A percentile compares a stretch with the other conserved stretches of the same genome.
Conservation (phyloP, 2,329 filamentous ascomycete species). For the Hirsutella minnesotensis region DNA sequence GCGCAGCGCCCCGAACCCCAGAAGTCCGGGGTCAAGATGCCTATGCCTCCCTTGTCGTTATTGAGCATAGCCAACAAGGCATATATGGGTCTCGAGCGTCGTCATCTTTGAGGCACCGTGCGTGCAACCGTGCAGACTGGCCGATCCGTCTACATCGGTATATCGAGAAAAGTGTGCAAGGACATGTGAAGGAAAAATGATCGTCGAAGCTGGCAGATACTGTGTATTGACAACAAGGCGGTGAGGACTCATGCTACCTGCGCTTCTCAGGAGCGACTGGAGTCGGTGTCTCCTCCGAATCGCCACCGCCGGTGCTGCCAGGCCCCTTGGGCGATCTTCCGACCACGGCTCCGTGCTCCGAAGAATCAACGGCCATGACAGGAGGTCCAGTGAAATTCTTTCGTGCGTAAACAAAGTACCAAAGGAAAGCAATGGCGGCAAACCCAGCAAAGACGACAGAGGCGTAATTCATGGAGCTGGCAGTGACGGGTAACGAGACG, state of each 20-base stretch:
- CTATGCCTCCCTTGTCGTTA: too few relatives aligned
- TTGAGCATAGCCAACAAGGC: too few relatives aligned
- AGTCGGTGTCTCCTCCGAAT: slow-evolving; percentile 3
- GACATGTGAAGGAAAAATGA: too few relatives aligned
- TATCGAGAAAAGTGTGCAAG: too few relatives aligned
- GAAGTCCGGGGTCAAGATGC: too few relatives aligned
- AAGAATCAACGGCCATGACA: slow-evolving; percentile 7
- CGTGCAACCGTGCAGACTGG: too few relatives aligned
- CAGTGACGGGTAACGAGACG: slow-evolving; percentile 42
- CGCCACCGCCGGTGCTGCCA: neutral
- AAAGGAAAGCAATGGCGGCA: slow-evolving; percentile 43
- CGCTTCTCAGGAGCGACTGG: neutral
- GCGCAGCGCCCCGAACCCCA: too few relatives aligned
- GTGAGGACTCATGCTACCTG: neutral
- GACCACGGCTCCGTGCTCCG: slow-evolving; percentile 1
- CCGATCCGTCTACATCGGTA: too few relatives aligned
- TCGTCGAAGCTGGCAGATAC: too few relatives aligned
- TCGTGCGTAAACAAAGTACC: slow-evolving; percentile 52
- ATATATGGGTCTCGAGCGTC: neutral
- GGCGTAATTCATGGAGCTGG: slow-evolving; percentile 53
- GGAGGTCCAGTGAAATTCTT: slow-evolving; percentile 52
- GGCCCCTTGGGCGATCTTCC: neutral
- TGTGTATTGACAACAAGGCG: neutral
- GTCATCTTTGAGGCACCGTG: neutral
- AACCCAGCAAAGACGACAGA: slow-evolving; percentile 55